A percentile compares a stretch with the other conserved stretches of the same genome.
Conservation (phyloP, 2,329 filamentous ascomycete species). For the Thielaviopsis euricoi region DNA sequence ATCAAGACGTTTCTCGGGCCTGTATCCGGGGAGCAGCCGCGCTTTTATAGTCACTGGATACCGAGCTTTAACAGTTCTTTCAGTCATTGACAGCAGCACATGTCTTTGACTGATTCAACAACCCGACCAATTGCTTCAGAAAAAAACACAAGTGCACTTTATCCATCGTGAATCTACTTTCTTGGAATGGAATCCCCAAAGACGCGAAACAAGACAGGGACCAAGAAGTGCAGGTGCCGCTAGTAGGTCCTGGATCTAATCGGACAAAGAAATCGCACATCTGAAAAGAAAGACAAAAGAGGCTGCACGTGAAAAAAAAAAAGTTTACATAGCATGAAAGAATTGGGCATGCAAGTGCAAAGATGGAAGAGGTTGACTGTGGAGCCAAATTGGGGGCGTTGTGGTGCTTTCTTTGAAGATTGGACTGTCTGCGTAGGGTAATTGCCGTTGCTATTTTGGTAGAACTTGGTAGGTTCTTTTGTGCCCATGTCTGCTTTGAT, state of each 20-base stretch:
- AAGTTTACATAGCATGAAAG: background rate
- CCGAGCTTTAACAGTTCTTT: background rate
- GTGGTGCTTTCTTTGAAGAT: background rate
- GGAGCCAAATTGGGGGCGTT: too few relatives aligned
- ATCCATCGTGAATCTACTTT: background rate
- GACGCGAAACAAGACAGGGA: background rate
- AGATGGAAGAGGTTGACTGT: background rate
- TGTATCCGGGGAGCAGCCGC: background rate
- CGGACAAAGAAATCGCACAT: background rate
- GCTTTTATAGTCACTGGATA: background rate
- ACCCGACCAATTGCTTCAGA: background rate
- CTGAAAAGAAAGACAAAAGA: too few relatives aligned
- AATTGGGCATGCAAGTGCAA: background rate
- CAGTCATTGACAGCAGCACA: background rate
- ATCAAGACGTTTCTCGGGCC: background rate
- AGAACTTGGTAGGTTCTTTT: background rate
- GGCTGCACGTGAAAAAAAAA: too few relatives aligned
- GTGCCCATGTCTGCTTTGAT: background rate
- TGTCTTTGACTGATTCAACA: background rate
- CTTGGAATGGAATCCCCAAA: background rate
- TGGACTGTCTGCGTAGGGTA: background rate
- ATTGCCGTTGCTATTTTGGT: background rate
- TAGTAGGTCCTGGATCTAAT: background rate
- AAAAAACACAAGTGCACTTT: background rate
- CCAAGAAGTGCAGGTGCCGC: background rate